Evolutionary conservation across 2,329 filamentous ascomycete genomes (phyloP).

Genomic region (Podosphaera aphanis): DNA sequence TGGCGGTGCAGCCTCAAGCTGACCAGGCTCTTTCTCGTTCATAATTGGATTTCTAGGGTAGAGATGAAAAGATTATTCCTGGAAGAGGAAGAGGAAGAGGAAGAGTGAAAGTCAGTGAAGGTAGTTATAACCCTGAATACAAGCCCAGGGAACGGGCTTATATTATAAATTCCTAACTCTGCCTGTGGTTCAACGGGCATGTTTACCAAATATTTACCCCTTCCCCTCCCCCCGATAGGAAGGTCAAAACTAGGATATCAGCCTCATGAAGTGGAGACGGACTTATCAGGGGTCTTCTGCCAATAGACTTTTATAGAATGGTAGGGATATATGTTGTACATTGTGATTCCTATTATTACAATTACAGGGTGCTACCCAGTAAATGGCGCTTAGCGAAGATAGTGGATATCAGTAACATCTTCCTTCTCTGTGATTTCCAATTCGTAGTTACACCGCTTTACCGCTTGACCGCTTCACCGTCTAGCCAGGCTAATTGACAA

Average conservation of each 20-base stretch:
- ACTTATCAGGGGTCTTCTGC: not conserved
- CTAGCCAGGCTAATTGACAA: too few relatives aligned
- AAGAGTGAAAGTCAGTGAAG: not conserved
- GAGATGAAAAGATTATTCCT: not conserved
- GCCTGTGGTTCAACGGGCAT: not conserved
- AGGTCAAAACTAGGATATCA: not conserved
- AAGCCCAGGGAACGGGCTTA: too few relatives aligned
- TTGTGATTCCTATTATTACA: too few relatives aligned
- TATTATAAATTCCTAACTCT: not conserved
- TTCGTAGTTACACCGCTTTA: too few relatives aligned
- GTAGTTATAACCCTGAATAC: too few relatives aligned
- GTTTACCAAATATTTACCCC: not conserved
- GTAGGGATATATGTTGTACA: too few relatives aligned
- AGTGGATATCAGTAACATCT: too few relatives aligned
- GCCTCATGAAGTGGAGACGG: not conserved
- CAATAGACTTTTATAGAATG: not conserved
- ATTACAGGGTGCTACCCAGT: too few relatives aligned
- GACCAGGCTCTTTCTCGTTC: slow-evolving; percentile 4
- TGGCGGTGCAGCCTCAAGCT: slow-evolving; percentile 2
- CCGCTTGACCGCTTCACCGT: too few relatives aligned
- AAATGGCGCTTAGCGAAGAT: too few relatives aligned
- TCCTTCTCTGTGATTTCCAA: too few relatives aligned
- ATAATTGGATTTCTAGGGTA: slow-evolving; percentile 2
- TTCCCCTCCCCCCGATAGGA: not conserved
- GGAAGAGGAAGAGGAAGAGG: too few relatives aligned